phyloP scores from a whole-genome alignment of 106 monocot genomes.

The Apostasia ramifera region DNA sequence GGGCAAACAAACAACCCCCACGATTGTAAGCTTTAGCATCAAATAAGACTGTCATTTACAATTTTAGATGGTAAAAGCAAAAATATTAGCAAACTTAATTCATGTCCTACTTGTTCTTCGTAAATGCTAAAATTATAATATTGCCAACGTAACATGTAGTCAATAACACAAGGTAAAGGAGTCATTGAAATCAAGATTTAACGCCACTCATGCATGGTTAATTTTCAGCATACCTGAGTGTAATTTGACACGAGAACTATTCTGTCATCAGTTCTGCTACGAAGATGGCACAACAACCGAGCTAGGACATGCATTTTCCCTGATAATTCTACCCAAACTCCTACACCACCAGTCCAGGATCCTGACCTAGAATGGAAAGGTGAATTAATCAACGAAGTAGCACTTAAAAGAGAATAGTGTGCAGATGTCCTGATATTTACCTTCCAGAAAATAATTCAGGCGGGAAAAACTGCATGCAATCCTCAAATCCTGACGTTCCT shows the following conservation, averaged over 20 bases:
- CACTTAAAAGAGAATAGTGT: not conserved
- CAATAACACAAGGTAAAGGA: no score
- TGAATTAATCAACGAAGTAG: slow-evolving; percentile 4
- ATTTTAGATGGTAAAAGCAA: no score
- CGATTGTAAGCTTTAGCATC: no score
- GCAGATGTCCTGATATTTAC: slow-evolving; percentile 20
- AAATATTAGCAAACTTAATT: no score
- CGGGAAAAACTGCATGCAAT: slow-evolving; percentile 84
- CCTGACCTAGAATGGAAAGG: slow-evolving; percentile 54
- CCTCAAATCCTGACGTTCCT: slow-evolving; percentile 79
- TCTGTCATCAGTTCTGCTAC: slow-evolving; percentile 89
- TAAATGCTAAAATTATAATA: no score
- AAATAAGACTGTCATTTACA: no score
- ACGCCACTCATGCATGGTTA: not conserved
- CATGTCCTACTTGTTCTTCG: no score
- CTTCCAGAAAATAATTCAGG: slow-evolving; percentile 85
- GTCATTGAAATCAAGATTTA: no score
- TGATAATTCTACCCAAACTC: slow-evolving; percentile 93
- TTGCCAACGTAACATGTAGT: no score
- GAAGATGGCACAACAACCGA: slow-evolving; percentile 69
- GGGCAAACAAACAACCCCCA: no score
- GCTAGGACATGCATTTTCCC: slow-evolving; percentile 99
- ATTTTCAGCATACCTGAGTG: slow-evolving; percentile 62
- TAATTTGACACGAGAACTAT: slow-evolving; percentile 99
- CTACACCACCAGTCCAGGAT: slow-evolving; percentile 93